Percentiles rank a stretch among this genome's conserved stretches.
Conservation (phyloP, 2,329 filamentous ascomycete genomes). For the Fusarium agapanthi region DNA sequence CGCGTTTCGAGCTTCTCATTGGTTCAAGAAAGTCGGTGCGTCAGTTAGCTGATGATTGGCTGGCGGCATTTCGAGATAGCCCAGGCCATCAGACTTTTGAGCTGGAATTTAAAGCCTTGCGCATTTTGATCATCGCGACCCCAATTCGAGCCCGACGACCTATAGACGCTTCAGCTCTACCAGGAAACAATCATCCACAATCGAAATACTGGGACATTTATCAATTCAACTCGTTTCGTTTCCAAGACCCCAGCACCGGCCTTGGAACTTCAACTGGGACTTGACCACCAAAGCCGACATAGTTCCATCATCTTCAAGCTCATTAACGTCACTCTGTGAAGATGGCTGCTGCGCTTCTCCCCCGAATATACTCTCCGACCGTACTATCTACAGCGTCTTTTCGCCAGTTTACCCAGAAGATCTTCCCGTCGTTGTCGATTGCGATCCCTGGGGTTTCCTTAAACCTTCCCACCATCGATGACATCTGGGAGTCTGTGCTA, state of each 20-base stretch:
- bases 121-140: constrained; percentile 36
- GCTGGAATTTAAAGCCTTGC: constrained; percentile 36
- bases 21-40: constrained; percentile 43
- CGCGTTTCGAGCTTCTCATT: constrained; percentile 46
- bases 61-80: constrained; percentile 39
- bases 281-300: constrained; percentile 12
- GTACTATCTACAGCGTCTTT: constrained; percentile 55
- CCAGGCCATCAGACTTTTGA: constrained; percentile 47
- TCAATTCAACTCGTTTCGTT: not conserved
- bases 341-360: constrained; percentile 66
- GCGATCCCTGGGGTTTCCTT: constrained; percentile 69
- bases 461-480: constrained; percentile 67
- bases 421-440: constrained; percentile 64
- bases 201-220: not conserved
- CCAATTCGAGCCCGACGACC: constrained; percentile 23
- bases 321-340: constrained; percentile 31
- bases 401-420: constrained; percentile 55
- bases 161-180: constrained; percentile 11
- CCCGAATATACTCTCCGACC: constrained; percentile 58
- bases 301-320: constrained; percentile 10
- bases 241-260: not conserved
- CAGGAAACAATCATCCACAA: constrained; percentile 1
- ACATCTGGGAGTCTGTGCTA: constrained; percentile 92
- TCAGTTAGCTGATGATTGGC: constrained; percentile 46
- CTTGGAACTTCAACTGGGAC: not conserved